phyloP scores from a whole-genome alignment of 2,329 filamentous ascomycete species.

The Davidsoniella neocaledoniae region DNA sequence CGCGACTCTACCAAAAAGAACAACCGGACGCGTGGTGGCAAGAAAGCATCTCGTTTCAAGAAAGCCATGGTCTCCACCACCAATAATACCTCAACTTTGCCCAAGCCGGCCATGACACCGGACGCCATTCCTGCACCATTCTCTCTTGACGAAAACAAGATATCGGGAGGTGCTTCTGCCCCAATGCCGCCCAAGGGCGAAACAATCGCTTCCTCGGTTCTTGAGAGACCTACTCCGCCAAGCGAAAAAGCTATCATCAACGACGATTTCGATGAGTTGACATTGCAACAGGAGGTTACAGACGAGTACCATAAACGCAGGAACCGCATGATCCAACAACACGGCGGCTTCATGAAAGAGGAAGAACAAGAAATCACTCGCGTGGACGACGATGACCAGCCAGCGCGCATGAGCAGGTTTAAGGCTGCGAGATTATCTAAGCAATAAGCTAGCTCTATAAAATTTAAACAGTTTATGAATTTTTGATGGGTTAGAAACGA shows the following conservation, averaged over 20 bases:
- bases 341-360: constrained; percentile 66
- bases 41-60: constrained; percentile 36
- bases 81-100: not conserved
- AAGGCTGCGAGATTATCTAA: constrained; percentile 49
- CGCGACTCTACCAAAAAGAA: constrained; percentile 18
- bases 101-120: constrained; percentile 8
- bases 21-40: constrained; percentile 13
- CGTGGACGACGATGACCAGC: constrained; percentile 48
- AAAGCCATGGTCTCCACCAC: constrained; percentile 19
- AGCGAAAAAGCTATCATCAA: constrained; percentile 8
- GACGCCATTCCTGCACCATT: constrained; percentile 9
- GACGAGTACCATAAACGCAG: constrained; percentile 70
- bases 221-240: constrained; percentile 32
- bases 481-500: too few species aligned
- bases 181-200: constrained; percentile 22
- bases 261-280: constrained; percentile 38
- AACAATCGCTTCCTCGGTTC: constrained; percentile 41
- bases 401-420: constrained; percentile 53
- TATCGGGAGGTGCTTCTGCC: constrained; percentile 28
- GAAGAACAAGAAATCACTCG: constrained; percentile 51
- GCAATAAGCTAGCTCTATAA: constrained; percentile 21
- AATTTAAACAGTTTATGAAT: too few species aligned
- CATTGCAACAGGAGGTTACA: constrained; percentile 56
- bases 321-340: constrained; percentile 64
- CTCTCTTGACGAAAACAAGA: constrained; percentile 9